phyloP scores from a whole-genome alignment of 768 basidiomycete species.

The Scleroderma bovista region DNA sequence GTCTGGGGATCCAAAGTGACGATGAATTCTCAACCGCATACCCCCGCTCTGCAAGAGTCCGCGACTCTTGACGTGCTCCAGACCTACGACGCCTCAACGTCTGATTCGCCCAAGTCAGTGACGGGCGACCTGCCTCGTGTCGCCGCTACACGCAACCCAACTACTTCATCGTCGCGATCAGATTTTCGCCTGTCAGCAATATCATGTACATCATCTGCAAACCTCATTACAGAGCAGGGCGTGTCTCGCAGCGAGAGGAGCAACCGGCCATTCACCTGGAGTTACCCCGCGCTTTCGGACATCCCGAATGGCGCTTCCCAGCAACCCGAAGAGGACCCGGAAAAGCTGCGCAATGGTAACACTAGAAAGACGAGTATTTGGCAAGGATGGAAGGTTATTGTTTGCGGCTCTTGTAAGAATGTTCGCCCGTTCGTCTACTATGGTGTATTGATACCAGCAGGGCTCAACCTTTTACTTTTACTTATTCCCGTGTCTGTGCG shows the following conservation, averaged over 20 bases:
- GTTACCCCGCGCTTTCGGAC: slow-evolving; percentile 17
- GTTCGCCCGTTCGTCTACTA: background rate
- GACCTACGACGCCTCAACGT: slow-evolving; percentile 15
- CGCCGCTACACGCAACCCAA: slow-evolving; percentile 3
- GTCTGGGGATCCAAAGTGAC: background rate
- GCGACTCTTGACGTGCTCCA: slow-evolving; percentile 24
- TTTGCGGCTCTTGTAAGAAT: slow-evolving; percentile 53
- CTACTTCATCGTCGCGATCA: slow-evolving; percentile 13
- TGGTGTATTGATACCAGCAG: slow-evolving; percentile 29
- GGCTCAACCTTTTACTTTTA: slow-evolving; percentile 64
- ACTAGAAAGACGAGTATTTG: slow-evolving; percentile 21
- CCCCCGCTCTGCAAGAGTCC: slow-evolving; percentile 22
- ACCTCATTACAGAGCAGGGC: slow-evolving; percentile 15
- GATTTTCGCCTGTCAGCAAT: slow-evolving; percentile 20
- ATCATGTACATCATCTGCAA: slow-evolving; percentile 18
- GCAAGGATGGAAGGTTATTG: slow-evolving; percentile 49
- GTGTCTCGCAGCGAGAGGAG: slow-evolving; percentile 15
- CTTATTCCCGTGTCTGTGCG: slow-evolving; percentile 66
- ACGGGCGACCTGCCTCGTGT: background rate
- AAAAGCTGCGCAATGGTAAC: background rate
- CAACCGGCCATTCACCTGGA: slow-evolving; percentile 30
- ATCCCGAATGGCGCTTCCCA: slow-evolving; percentile 8
- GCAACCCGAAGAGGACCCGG: background rate
- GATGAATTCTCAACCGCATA: slow-evolving; percentile 9
- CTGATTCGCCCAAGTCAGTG: background rate